Evolutionary conservation across 495 filamentous ascomycete species (phyloP), one percentile per base, ranked within the genome.

Genomic region (Lophium mytilinum): DNA sequence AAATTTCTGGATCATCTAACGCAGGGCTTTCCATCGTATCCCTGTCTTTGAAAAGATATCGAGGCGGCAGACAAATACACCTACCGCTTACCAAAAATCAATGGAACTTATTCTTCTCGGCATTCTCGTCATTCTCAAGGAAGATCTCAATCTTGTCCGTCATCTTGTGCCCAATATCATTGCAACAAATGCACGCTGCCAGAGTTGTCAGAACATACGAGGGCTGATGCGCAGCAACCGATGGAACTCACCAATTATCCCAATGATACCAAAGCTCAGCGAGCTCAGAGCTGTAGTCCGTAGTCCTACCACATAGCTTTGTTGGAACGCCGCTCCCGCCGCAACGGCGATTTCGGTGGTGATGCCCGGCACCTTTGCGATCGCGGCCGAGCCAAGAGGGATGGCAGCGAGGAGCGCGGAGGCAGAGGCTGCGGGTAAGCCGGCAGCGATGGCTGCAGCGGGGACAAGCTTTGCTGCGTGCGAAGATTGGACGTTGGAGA

Each of bases 91-190:
- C 24, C 6, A 30, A 30, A 2, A 6, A 30, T 53, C 39, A 63
- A 46, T 63, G 55, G 36, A 43, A 63, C 12, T 33, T 42, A 36
- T 64, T 60, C 55, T 43, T 55, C 14, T 60, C 61, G 6, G 61
- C 57, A 46, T 52, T 52, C 40, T 56, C 61, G 50, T 60, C 56
- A 35, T 64, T 64, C 52, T 64, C 61, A 18, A 60, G 33, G 41
- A 60, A 60, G 11, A 64, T 53, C 49, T 64, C 57, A 39, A 64
- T 60, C 35, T 64, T 64, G 4, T 52, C 35, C 19, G 52, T 52
- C 61, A 64, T 60, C 53, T 64, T 64, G 43, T 47, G 45, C 24
- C 53, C 64, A 54, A 71, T 69, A 52, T 72, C 69, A 18, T 61
- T 60, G 30, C 59, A 69, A 34, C 50, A 64, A 11, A 57, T 15